A percentile compares a stretch with the other conserved stretches of the same genome.
phyloP scores from a whole-genome alignment of 1,284 basidiomycete species.

The Afroboletus lepidellus region DNA sequence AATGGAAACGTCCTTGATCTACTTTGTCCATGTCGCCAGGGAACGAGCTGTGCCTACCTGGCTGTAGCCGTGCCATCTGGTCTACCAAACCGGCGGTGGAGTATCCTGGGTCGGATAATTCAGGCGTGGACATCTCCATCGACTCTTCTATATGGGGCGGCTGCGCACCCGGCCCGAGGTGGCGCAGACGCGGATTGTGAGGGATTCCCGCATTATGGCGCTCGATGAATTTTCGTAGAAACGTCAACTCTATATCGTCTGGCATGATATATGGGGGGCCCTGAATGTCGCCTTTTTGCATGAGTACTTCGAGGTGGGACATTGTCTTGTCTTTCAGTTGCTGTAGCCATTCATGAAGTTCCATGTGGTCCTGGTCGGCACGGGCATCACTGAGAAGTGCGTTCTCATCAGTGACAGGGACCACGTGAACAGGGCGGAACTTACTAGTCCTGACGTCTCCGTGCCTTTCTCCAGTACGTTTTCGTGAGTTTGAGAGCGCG shows the following conservation, averaged over 20 bases:
- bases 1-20: constrained; percentile 5
- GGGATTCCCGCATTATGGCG: constrained; percentile 66
- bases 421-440: constrained; percentile 4
- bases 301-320: constrained; percentile 77
- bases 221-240: constrained; percentile 77
- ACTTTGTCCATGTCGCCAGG: constrained; percentile 1
- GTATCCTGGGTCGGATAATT: constrained; percentile 50
- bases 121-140: constrained; percentile 52
- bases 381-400: constrained; percentile 51
- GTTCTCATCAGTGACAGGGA: constrained; percentile 11
- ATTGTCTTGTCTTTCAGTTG: constrained; percentile 82
- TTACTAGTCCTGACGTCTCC: constrained; percentile 72
- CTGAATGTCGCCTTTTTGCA: constrained; percentile 81
- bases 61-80: constrained; percentile 36
- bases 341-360: constrained; percentile 79
- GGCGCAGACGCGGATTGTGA: constrained; percentile 74
- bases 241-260: constrained; percentile 69
- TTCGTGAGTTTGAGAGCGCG: constrained; percentile 77
- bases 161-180: constrained; percentile 40
- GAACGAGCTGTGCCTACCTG: constrained; percentile 34
- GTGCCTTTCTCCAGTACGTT: constrained; percentile 75
- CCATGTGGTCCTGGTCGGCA: constrained; percentile 83
- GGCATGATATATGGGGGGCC: constrained; percentile 78
- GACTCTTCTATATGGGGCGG: constrained; percentile 44
- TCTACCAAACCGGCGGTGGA: constrained; percentile 39